A percentile compares a stretch with the other conserved stretches of the same genome.
Conservation (phyloP, 1,284 basidiomycete genomes). For the Ganoderma lingzhi region DNA sequence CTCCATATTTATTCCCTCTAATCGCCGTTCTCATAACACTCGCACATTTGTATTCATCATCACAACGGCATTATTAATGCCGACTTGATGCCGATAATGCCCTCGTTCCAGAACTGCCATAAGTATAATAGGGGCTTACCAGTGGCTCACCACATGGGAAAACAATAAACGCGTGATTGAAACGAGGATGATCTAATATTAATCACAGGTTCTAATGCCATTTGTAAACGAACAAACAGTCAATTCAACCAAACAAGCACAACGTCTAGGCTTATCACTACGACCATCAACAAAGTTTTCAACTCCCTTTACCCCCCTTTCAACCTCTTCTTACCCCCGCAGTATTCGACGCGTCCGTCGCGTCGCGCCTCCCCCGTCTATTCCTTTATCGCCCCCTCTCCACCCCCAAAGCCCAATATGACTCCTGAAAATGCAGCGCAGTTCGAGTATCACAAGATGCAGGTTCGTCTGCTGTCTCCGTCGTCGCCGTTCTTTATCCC, state of each 20-base stretch:
- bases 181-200: constrained; percentile 21
- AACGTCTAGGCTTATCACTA: constrained; percentile 36
- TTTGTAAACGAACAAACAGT: constrained; percentile 35
- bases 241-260: constrained; percentile 41
- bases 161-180: constrained; percentile 27
- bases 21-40: background rate
- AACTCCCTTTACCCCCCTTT: constrained; percentile 39
- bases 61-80: constrained; percentile 5
- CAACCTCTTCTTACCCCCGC: constrained; percentile 35
- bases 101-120: constrained; percentile 6
- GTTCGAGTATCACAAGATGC: constrained; percentile 55
- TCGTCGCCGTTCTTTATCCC: constrained; percentile 16
- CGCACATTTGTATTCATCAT: background rate
- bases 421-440: constrained; percentile 45
- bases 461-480: constrained; percentile 46
- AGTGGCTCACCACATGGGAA: constrained; percentile 17
- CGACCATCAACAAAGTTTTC: constrained; percentile 37
- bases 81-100: background rate
- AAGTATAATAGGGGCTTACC: constrained; percentile 16
- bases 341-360: constrained; percentile 41
- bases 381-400: constrained; percentile 12
- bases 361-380: constrained; percentile 23
- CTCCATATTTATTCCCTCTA: background rate
- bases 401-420: constrained; percentile 46
- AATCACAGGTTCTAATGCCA: constrained; percentile 25